Evolutionary conservation across 169 alveolate species (phyloP).

Genomic region (Eimeria necatrix): DNA sequence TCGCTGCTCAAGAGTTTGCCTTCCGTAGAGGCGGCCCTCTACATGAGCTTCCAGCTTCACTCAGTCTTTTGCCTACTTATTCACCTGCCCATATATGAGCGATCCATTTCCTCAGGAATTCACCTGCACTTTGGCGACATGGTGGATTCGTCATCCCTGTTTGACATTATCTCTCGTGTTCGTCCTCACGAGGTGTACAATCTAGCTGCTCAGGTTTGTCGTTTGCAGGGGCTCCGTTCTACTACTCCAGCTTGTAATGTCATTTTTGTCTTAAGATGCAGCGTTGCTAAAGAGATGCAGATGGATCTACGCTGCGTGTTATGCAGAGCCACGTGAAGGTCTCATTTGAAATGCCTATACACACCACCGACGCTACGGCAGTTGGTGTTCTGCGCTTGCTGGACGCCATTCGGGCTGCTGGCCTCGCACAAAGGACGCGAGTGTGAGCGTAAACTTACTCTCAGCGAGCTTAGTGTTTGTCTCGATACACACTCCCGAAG

Average conservation of each 20-base stretch:
- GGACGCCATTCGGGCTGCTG: constrained; percentile 85
- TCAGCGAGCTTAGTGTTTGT: no score
- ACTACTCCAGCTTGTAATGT: not conserved
- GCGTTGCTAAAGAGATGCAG: no score
- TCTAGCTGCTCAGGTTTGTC: constrained; percentile 87
- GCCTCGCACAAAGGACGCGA: constrained; percentile 70
- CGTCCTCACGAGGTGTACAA: constrained; percentile 89
- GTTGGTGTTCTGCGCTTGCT: constrained; percentile 87
- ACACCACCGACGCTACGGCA: constrained; percentile 89
- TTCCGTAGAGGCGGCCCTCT: not conserved
- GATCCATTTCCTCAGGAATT: constrained; percentile 73
- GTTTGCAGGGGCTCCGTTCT: constrained; percentile 9
- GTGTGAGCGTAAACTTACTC: constrained; percentile 39
- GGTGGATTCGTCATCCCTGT: constrained; percentile 86
- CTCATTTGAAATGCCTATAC: constrained; percentile 90
- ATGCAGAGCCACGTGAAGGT: constrained; percentile 89
- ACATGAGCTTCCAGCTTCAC: not conserved
- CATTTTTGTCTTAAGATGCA: no score
- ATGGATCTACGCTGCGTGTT: not conserved
- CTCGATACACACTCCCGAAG: not conserved
- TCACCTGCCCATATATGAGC: not conserved
- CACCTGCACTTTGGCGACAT: constrained; percentile 90
- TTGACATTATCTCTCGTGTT: constrained; percentile 79
- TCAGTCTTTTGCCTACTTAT: not conserved
- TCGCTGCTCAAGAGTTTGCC: not conserved